Base-by-base conservation (phyloP, 2,329 filamentous ascomycete genomes). In the Penicillium frequentans region DNA sequence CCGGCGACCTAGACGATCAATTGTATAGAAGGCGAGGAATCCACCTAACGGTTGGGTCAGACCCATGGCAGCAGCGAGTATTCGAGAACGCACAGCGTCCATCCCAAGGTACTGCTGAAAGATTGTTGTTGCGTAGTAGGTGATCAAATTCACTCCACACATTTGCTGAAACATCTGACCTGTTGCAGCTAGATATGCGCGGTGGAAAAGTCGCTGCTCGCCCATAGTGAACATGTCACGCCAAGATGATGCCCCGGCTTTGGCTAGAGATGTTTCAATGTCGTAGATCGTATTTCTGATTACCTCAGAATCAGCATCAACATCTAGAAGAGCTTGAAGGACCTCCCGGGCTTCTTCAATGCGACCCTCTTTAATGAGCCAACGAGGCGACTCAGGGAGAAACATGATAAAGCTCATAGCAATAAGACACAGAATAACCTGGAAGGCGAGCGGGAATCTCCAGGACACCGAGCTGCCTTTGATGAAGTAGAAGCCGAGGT, bases 1-100 rank as follows among this genome's bases (percentile, higher is more conserved):
- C 0, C 71, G 67, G 3, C 73, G 67, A 29, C 73, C 78, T 46
- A 80, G 70, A 7, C 69, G 69, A 57, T 80, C 78, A 45, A 80
- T 73, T 44, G 76, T 75, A 65, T 81, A 79, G 21, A 79, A 79
- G 3, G 81, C 77, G 3, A 79, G 59, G 24, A 77, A 69, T 2
- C 71, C 73, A 16, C 77, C 77, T n/a, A 80, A 54, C 0, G 70
- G 68, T 51, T 72, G 70, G 16, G 64, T 70, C 3, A 71, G 62
- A 23, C 64, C 58, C 66, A 71, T 72, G 11, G 68, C 60, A 3
- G 68, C 70, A 11, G 70, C 68, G 2, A 71, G 58, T 48, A 71
- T 64, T 24, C 67, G 68, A 9, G 69, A 62, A 3, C 58, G 56
- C 13, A 69, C 39, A 3, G 67, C 54, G 46, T 53, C 54, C 39